phyloP scores from a whole-genome alignment of 1,139 yeast species.

The Taphrina flavorubra region DNA sequence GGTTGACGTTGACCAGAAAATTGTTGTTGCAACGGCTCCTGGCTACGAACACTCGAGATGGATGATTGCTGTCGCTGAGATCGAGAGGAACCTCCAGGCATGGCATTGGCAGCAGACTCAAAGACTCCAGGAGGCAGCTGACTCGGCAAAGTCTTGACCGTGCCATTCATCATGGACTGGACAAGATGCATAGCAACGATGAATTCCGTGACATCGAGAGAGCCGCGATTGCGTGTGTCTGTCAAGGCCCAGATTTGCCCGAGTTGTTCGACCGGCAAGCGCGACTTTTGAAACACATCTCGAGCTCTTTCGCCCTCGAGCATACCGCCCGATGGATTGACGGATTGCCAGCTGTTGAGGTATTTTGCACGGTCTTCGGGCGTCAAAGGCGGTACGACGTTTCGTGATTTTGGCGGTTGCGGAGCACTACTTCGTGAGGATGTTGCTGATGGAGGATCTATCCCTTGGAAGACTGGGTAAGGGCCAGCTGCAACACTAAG shows the following conservation, averaged over 20 bases:
- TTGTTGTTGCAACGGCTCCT: conserved; percentile 39
- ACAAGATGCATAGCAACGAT: conserved; percentile 94
- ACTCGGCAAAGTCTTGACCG: conserved; percentile 70
- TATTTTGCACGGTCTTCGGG: conserved; percentile 43
- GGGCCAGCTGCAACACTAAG: conserved; percentile 55
- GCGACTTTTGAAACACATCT: conserved; percentile 74
- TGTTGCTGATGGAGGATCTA: conserved; percentile 45
- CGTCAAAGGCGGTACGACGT: conserved; percentile 40
- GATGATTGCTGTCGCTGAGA: conserved; percentile 24
- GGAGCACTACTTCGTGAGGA: conserved; percentile 45
- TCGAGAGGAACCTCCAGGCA: conserved; percentile 33
- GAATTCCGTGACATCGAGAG: conserved; percentile 73
- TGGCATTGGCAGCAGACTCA: conserved; percentile 61
- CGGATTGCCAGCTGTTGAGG: conserved; percentile 38
- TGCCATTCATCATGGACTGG: conserved; percentile 76
- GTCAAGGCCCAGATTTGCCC: conserved; percentile 79
- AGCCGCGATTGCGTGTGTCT: conserved; percentile 76
- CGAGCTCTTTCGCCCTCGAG: conserved; percentile 61
- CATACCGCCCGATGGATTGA: conserved; percentile 56
- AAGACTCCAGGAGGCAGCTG: conserved; percentile 65
- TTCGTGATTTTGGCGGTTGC: conserved; percentile 44
- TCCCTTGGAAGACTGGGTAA: conserved; percentile 55
- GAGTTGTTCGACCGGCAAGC: conserved; percentile 77
- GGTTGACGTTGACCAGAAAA: conserved; percentile 46
- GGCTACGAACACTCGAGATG: conserved; percentile 45